Evolutionary conservation across 768 basidiomycete species (phyloP), one percentile per base, ranked within the genome.

Genomic region (Termitomyces bulborhizus): DNA sequence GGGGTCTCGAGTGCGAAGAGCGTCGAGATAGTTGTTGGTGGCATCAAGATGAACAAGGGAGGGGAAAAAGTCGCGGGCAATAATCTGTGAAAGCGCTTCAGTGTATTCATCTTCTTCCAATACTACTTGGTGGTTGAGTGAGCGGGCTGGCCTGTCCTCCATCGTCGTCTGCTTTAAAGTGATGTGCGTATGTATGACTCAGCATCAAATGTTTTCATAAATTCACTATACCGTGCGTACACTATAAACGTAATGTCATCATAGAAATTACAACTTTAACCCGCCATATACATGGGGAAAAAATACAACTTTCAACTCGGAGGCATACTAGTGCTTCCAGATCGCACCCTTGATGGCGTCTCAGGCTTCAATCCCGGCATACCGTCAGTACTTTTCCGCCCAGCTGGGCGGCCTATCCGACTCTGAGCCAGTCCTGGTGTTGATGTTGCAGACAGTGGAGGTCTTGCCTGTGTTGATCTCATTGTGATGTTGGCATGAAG

Each of bases 51-150:
- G 90, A 16, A 87, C 83, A 9, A 98, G 81, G 12, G 92, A 92
- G 0, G 97, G 97, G 65, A 98, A 99, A 79, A 99, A 99, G 72
- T 98, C 96, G 47, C 97, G 86, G 39, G 91, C 89, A 64, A 98
- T 98, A 64, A 98, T 98, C 46, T 85, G 81, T 11, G 91, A 92
- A 21, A 99, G 78, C 1, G 89, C 90, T 45, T 82, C 84, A 1
- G 93, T 94, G 69, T 98, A 98, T 66, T 94, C 93, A 59, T 98
- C 97, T 75, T 99, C 97, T 47, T 92, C 89, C 13, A 91, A 80
- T 13, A 92, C 77, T 12, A 77, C 64, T 63, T 93, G 90, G 13
- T 76, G 73, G 65, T 88, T 88, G 54, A 93, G 74, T 16, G 90
- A 93, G 26, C 78, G 29, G 15, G 67, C 61, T 48, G 67, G 66